Percentiles rank a stretch among this genome's conserved stretches.
Conservation (phyloP, 352 stramenopile genomes). For the Globisporangium solare region DNA sequence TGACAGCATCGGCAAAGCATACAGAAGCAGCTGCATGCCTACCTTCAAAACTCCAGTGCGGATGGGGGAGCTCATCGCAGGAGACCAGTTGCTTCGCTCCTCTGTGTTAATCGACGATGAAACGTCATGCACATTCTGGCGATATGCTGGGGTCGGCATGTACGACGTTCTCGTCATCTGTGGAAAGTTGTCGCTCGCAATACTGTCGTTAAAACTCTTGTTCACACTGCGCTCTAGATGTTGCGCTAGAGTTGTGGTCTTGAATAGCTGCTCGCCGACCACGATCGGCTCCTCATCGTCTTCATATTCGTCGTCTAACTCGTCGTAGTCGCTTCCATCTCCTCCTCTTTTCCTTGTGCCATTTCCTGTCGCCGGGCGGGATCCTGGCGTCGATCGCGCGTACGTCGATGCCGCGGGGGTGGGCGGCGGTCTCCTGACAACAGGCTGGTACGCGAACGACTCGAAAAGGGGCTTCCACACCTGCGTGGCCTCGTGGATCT, state of each 20-base stretch:
- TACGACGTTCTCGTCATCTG: conserved; percentile 65
- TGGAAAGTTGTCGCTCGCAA: conserved; percentile 57
- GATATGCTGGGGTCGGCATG: conserved; percentile 34
- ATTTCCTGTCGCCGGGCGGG: conserved; percentile 7
- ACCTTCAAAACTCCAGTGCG: conserved; percentile 50
- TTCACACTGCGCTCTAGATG: conserved; percentile 30
- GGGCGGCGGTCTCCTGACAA: conserved; percentile 32
- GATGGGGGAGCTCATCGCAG: conserved; percentile 47
- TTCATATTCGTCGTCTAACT: conserved; percentile 21
- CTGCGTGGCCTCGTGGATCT: conserved; percentile 69
- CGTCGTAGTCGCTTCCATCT: conserved; percentile 1
- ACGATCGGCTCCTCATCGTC: conserved; percentile 38
- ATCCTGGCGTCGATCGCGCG: conserved; percentile 18
- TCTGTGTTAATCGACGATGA: conserved; percentile 45
- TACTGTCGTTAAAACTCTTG: conserved; percentile 55
- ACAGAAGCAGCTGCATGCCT: background rate
- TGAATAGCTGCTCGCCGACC: conserved; percentile 54
- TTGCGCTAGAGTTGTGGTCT: conserved; percentile 63
- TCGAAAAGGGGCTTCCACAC: conserved; percentile 79
- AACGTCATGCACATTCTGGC: conserved; percentile 26
- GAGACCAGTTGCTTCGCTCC: conserved; percentile 44
- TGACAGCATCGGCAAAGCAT: background rate
- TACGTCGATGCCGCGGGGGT: conserved; percentile 32
- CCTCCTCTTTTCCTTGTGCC: background rate
- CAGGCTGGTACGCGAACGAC: conserved; percentile 49